Base-by-base conservation (phyloP, 495 filamentous ascomycete genomes). In the Daldinia vernicosa region DNA sequence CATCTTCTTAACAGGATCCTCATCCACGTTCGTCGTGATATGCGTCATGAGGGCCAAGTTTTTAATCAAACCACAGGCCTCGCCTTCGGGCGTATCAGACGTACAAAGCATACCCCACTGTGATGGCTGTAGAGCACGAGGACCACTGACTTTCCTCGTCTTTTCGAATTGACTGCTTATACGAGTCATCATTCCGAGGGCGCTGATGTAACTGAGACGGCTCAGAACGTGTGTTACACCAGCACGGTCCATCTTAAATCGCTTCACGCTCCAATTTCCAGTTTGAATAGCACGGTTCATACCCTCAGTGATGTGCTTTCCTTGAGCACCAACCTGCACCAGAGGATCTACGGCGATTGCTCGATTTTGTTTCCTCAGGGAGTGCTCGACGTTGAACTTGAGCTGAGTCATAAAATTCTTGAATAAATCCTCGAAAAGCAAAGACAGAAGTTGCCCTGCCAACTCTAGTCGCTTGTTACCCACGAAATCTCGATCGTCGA, bases 141-240 rank as follows among this genome's bases (percentile, higher is more conserved):
- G 95, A 60, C 96, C 96, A 75, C 89, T 91, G 69, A 99, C 92
- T 78, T 99, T 99, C 70, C 95, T 83, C 2, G 95, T 97, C 84
- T 98, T 98, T 77, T 98, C 95, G 76, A 99, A 98, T 82, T 98
- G 95, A 87, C 92, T 96, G 81, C 89, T 94, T 72, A 98, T 98
- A 73, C 95, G 89, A 11, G 96, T 98, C 96, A 99, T 98, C 96
- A 98, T 98, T 62, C 96, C 96, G n/a, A 99, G 86, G 11, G 96
- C 96, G 71, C 91, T 92, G 81, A 98, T 97, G 75, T 97, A 99
- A 78, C 94, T 98, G 51, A 98, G 82, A 47, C 95, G 89, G 81
- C 94, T 98, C 17, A 99, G 84, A 60, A 99, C 94, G 79, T 99
- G 95, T 3, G 95, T 97, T 9, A 99, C 94, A 74, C 95, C 95